These are phyloP conservation scores for Penstemon newberryi DNA, from an alignment of 257 asterid genomes.

Conservation along the genomic window DNA sequence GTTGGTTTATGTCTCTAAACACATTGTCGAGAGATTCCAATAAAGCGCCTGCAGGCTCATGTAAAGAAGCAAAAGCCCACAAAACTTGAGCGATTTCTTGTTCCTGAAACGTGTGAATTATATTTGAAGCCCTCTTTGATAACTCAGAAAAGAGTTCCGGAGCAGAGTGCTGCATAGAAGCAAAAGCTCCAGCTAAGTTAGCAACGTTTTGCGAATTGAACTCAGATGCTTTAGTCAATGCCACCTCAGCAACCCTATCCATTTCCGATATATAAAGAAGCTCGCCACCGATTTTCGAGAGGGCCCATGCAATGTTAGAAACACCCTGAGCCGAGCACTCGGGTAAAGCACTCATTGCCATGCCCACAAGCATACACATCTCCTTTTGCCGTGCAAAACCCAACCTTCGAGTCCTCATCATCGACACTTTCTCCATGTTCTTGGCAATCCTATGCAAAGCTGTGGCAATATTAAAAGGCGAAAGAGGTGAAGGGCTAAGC, in stretches of 20 bases:
- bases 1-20: conserved; percentile 43
- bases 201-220: conserved; percentile 92
- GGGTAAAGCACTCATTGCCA: conserved; percentile 90
- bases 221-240: conserved; percentile 61
- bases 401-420: conserved; percentile 61
- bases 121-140: conserved; percentile 58
- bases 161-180: conserved; percentile 94
- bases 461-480: conserved; percentile 86
- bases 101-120: conserved; percentile 66
- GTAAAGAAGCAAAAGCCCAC: conserved; percentile 97
- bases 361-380: conserved; percentile 91
- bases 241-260: conserved; percentile 96
- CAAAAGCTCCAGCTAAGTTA: conserved; percentile 90
- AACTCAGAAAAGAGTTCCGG: conserved; percentile 68
- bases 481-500: conserved; percentile 91
- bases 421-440: conserved; percentile 89
- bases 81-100: conserved; percentile 88
- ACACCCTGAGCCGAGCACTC: conserved; percentile 89
- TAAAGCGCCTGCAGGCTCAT: conserved; percentile 61
- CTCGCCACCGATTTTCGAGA: conserved; percentile 93
- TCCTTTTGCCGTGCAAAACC: conserved; percentile 84
- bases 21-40: conserved; percentile 68
- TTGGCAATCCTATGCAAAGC: conserved; percentile 93
- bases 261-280: conserved; percentile 91
- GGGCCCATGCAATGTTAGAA: conserved; percentile 90